Percentiles rank a stretch among this genome's conserved stretches.
Conservation (phyloP, 768 basidiomycete species). For the Phlegmacium glaucopus region DNA sequence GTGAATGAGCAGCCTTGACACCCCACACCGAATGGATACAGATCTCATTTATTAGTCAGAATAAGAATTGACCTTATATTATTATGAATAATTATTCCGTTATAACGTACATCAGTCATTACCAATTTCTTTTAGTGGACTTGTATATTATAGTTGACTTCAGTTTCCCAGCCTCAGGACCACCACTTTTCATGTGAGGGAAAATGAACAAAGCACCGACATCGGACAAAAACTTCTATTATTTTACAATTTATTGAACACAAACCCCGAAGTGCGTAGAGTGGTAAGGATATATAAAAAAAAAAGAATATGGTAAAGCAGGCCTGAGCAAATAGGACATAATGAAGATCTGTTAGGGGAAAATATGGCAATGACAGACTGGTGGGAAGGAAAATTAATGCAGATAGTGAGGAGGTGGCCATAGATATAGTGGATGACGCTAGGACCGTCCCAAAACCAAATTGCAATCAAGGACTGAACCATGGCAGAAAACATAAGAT, state of each 20-base stretch:
- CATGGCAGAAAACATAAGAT: no score
- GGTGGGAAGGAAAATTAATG: no score
- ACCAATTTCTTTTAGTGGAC: conserved; percentile 4
- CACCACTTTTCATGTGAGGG: conserved; percentile 1
- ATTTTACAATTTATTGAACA: conserved; percentile 28
- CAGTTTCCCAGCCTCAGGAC: conserved; percentile 1
- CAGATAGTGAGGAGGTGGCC: background rate
- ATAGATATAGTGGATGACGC: conserved; percentile 1
- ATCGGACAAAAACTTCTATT: conserved; percentile 13
- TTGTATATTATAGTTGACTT: conserved; percentile 7
- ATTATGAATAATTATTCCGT: conserved; percentile 15
- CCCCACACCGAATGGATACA: conserved; percentile 13
- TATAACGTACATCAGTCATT: conserved; percentile 11
- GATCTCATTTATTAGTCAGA: background rate
- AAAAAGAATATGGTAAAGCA: conserved; percentile 21
- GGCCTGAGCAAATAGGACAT: conserved; percentile 23
- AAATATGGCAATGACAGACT: conserved; percentile 5
- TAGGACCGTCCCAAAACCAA: background rate
- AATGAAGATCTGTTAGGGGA: conserved; percentile 24
- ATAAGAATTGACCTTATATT: conserved; percentile 8
- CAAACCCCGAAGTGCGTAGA: conserved; percentile 20
- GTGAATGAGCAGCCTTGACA: conserved; percentile 11
- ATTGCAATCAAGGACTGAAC: background rate
- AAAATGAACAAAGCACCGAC: conserved; percentile 6
- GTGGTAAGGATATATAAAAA: background rate